Percentiles rank a stretch among this genome's conserved stretches.
phyloP scores from a whole-genome alignment of 345 rosid species.

The Barbarea vulgaris region DNA sequence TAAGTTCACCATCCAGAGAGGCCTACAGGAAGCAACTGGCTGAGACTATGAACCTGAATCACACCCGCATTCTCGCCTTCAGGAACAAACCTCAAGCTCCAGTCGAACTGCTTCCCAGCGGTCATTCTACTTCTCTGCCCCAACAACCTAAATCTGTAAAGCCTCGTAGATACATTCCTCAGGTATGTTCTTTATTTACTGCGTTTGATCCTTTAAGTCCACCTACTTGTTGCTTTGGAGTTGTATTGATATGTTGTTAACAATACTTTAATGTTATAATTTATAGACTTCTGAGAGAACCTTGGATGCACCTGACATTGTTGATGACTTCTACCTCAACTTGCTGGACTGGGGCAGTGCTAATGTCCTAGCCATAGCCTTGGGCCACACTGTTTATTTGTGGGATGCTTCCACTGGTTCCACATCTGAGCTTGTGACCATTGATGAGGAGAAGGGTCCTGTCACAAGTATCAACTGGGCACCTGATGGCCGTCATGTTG shows the following conservation, averaged over 20 bases:
- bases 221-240: neutral
- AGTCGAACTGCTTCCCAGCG: slow-evolving; percentile 11
- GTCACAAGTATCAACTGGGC: slow-evolving; percentile 42
- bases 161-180: slow-evolving; percentile 44
- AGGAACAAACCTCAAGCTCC: slow-evolving; percentile 65
- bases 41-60: slow-evolving; percentile 61
- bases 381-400: slow-evolving; percentile 42
- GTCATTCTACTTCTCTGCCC: slow-evolving; percentile 29
- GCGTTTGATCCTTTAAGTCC: too few relatives aligned
- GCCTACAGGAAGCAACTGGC: slow-evolving; percentile 67
- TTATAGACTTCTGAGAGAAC: slow-evolving; percentile 42
- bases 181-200: slow-evolving; percentile 9
- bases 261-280: neutral
- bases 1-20: slow-evolving; percentile 61
- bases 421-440: slow-evolving; percentile 52
- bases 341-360: slow-evolving; percentile 46
- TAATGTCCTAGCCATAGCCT: slow-evolving; percentile 43
- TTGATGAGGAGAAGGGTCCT: slow-evolving; percentile 50
- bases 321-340: slow-evolving; percentile 45
- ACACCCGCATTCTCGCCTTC: slow-evolving; percentile 72
- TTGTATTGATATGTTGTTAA: slow-evolving; percentile 20
- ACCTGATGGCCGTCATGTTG: slow-evolving; percentile 42
- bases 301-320: slow-evolving; percentile 44
- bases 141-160: slow-evolving; percentile 38
- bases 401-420: slow-evolving; percentile 57